Conservation (phyloP, 768 basidiomycete species). For the Saitozyma sp. region DNA sequence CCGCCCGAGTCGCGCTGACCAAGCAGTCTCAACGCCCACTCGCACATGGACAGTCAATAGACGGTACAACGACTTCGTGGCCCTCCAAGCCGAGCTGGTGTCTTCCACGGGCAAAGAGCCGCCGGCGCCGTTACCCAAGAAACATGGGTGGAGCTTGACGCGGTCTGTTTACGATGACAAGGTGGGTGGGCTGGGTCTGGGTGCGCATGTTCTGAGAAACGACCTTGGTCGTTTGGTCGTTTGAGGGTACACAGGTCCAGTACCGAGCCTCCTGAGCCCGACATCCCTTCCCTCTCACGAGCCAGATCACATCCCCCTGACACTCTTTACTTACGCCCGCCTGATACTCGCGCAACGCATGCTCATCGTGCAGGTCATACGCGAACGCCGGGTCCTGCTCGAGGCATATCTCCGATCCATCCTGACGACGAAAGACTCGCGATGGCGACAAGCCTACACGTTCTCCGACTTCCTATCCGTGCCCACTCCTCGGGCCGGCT, state of each 20-base stretch:
- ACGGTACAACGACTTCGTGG: conserved; percentile 91
- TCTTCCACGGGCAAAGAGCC: conserved; percentile 78
- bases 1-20: not conserved
- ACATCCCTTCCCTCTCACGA: too few species aligned
- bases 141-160: conserved; percentile 71
- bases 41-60: conserved; percentile 92
- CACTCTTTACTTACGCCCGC: not conserved
- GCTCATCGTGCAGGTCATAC: conserved; percentile 56
- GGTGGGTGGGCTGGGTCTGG: conserved; percentile 23
- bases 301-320: too few species aligned
- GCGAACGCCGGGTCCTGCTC: conserved; percentile 73
- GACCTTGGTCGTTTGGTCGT: too few species aligned
- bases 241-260: too few species aligned
- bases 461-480: conserved; percentile 87
- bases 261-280: too few species aligned
- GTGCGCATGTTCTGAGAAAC: too few species aligned
- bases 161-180: conserved; percentile 59
- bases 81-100: conserved; percentile 76
- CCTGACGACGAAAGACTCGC: conserved; percentile 73
- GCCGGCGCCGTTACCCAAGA: conserved; percentile 77
- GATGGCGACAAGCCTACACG: conserved; percentile 74
- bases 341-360: not conserved
- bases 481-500: conserved; percentile 53
- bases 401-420: conserved; percentile 86
- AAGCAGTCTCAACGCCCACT: conserved; percentile 72